Percentiles rank a stretch among this genome's conserved stretches.
These are phyloP conservation scores for Gypsophila paniculata DNA, from an alignment of 179 eudicot species.

Conservation along the genomic window DNA sequence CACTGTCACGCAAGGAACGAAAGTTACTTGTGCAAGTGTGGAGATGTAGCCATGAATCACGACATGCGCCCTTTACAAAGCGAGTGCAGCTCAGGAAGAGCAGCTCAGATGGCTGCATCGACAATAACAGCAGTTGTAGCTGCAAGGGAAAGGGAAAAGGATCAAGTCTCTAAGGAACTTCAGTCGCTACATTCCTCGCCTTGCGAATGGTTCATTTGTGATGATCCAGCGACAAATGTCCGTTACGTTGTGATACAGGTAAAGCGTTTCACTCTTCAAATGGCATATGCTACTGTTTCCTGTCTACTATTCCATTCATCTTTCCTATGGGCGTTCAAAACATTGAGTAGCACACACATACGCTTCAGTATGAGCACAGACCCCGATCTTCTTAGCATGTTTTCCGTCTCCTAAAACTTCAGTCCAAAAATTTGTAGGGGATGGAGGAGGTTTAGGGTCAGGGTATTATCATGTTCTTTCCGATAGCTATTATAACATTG, in stretches of 20 bases:
- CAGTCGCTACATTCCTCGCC: conserved; percentile 55
- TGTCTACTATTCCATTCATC: too few relatives aligned
- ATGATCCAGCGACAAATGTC: conserved; percentile 59
- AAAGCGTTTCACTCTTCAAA: neutral
- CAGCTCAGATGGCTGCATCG: conserved; percentile 65
- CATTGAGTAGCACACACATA: too few relatives aligned
- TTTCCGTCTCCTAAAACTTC: too few relatives aligned
- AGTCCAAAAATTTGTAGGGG: too few relatives aligned
- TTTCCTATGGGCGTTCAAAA: too few relatives aligned
- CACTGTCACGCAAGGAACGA: conserved; percentile 42
- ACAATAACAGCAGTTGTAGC: conserved; percentile 86
- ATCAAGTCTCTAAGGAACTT: conserved; percentile 60
- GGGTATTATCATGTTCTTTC: too few relatives aligned
- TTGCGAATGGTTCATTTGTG: conserved; percentile 90
- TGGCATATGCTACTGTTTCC: too few relatives aligned
- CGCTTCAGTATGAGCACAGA: too few relatives aligned
- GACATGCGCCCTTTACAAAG: conserved; percentile 4
- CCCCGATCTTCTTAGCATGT: too few relatives aligned
- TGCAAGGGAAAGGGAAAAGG: conserved; percentile 66
- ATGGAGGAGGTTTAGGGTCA: too few relatives aligned
- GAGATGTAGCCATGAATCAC: neutral
- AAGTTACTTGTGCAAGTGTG: conserved; percentile 9
- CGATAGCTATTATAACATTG: too few relatives aligned
- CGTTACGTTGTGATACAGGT: conserved; percentile 85
- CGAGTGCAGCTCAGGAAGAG: conserved; percentile 49